phyloP scores from a whole-genome alignment of 768 basidiomycete species.

The Suillus americanus region DNA sequence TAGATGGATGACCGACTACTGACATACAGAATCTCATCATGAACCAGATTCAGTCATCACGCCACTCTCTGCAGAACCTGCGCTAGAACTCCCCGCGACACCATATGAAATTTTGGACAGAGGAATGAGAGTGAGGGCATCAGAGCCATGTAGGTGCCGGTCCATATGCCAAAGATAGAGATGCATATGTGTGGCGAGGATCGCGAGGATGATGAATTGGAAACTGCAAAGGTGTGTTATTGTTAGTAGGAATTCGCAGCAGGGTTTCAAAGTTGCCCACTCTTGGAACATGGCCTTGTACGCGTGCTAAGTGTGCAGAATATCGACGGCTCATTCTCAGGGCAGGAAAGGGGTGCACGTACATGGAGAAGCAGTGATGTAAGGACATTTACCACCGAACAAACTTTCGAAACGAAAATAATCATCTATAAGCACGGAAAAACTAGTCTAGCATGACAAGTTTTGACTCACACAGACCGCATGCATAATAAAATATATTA shows the following conservation, averaged over 20 bases:
- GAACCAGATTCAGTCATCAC: background rate
- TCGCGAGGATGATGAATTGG: background rate
- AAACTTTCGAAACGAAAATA: background rate
- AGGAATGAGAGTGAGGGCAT: background rate
- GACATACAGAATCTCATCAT: background rate
- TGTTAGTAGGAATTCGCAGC: background rate
- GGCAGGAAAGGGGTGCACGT: background rate
- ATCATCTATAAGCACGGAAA: background rate
- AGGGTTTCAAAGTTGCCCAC: background rate
- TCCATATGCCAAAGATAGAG: slow-evolving; percentile 2
- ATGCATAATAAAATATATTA: background rate
- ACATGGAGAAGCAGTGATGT: background rate
- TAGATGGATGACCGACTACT: background rate
- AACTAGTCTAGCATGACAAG: background rate
- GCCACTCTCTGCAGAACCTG: background rate
- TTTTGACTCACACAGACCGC: background rate
- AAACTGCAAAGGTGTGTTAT: background rate
- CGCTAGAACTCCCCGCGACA: background rate
- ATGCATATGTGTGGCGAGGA: background rate
- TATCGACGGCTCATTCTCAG: background rate
- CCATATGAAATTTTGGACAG: background rate
- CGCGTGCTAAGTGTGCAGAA: background rate
- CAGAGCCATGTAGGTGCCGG: background rate
- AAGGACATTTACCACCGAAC: background rate
- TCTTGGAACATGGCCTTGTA: background rate